Conservation (phyloP, 2,329 filamentous ascomycete species). For the Penicillium crustosum region DNA sequence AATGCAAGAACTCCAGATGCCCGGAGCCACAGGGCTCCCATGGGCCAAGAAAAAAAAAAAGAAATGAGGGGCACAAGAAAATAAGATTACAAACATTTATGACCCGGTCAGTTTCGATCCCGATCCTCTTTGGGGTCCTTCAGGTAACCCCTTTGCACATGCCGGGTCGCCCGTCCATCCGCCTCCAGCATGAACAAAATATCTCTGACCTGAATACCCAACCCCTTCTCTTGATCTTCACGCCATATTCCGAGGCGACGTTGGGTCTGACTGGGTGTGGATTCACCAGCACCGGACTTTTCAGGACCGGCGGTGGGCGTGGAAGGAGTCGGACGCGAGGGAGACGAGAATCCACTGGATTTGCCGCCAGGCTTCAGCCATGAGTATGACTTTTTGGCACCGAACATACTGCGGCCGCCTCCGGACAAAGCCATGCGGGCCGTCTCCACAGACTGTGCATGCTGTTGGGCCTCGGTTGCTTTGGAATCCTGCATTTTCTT, state of each 20-base stretch:
- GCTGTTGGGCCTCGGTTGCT: constrained; percentile 73
- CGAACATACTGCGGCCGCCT: constrained; percentile 47
- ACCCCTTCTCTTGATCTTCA: constrained; percentile 74
- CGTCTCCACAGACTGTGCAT: constrained; percentile 79
- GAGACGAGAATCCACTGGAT: constrained; percentile 41
- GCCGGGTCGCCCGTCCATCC: constrained; percentile 59
- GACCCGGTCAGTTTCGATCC: constrained; percentile 34
- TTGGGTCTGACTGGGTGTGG: constrained; percentile 50
- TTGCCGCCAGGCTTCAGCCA: constrained; percentile 46
- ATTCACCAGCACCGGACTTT: constrained; percentile 30
- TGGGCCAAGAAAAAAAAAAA: background rate
- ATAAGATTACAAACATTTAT: constrained; percentile 23
- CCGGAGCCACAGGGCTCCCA: background rate
- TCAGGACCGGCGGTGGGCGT: constrained; percentile 34
- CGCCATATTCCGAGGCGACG: constrained; percentile 68
- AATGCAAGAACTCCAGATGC: constrained; percentile 19
- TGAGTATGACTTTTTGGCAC: constrained; percentile 49
- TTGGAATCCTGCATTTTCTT: constrained; percentile 72
- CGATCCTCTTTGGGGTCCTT: constrained; percentile 46
- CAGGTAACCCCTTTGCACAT: constrained; percentile 46
- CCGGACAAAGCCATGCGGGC: constrained; percentile 64
- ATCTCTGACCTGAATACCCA: constrained; percentile 80
- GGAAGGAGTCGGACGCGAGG: constrained; percentile 33
- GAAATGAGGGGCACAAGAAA: constrained; percentile 17
- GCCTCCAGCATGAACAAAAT: constrained; percentile 76